Evolutionary conservation across 805 yeast genomes (phyloP).

Genomic region (Debaryomyces prosopidis): DNA sequence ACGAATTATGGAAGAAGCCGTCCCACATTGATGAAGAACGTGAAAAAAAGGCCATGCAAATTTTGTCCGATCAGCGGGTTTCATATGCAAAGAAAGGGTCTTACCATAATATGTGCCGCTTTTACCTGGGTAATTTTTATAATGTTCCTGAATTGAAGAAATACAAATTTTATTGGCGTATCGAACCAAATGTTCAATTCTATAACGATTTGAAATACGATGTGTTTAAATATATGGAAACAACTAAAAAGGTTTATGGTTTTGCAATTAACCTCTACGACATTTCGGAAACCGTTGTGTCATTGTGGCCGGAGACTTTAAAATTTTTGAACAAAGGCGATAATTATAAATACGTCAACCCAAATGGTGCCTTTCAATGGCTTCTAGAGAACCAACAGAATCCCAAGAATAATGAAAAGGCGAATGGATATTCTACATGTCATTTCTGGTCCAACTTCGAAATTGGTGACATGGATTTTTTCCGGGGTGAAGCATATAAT

Average conservation of each 20-base stretch:
- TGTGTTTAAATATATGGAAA: conserved; percentile 71
- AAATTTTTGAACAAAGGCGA: conserved; percentile 58
- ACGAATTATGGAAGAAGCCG: conserved; percentile 61
- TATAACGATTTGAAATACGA: conserved; percentile 74
- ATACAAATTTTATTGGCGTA: conserved; percentile 75
- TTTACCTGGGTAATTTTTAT: conserved; percentile 65
- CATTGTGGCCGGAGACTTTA: conserved; percentile 71
- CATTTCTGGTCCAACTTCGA: conserved; percentile 94
- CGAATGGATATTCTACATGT: conserved; percentile 64
- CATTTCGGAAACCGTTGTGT: conserved; percentile 58
- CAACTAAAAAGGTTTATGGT: conserved; percentile 70
- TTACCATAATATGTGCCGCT: conserved; percentile 85
- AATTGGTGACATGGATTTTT: conserved; percentile 81
- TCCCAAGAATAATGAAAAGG: conserved; percentile 40
- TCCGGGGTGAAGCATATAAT: conserved; percentile 64
- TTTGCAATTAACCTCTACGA: conserved; percentile 71
- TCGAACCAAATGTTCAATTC: conserved; percentile 73
- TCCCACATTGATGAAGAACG: conserved; percentile 47
- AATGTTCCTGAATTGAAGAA: conserved; percentile 61
- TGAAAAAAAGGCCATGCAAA: conserved; percentile 41
- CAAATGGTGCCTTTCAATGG: conserved; percentile 53
- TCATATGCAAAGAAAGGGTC: conserved; percentile 63
- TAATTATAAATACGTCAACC: conserved; percentile 51
- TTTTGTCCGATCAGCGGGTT: conserved; percentile 42
- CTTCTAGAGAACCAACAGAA: conserved; percentile 51